Conservation (phyloP, 192 early-diverging fungal genomes). For the Rhizoclosmatium globosum region DNA sequence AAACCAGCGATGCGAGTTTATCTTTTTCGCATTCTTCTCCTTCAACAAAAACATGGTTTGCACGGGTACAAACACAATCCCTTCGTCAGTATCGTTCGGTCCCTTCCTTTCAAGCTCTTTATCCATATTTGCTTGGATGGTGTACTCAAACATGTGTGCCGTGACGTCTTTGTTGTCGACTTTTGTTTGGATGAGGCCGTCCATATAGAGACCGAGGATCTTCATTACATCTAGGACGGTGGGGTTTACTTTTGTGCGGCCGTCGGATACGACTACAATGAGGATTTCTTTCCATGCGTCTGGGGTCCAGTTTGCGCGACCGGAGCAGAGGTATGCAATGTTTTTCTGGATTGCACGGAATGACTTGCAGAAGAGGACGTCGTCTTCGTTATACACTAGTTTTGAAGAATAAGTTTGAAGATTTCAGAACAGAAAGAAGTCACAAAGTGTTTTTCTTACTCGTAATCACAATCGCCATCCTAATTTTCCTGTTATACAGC, state of each 20-base stretch:
- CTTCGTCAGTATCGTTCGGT: slow-evolving; percentile 26
- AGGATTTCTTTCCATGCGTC: slow-evolving; percentile 62
- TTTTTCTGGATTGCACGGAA: slow-evolving; percentile 88
- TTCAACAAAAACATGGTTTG: slow-evolving; percentile 90
- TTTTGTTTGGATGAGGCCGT: slow-evolving; percentile 50
- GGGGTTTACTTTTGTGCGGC: slow-evolving; percentile 77
- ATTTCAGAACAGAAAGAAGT: slow-evolving; percentile 38
- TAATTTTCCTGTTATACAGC: slow-evolving; percentile 73
- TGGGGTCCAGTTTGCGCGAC: slow-evolving; percentile 74
- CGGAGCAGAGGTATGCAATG: slow-evolving; percentile 85
- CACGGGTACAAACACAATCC: slow-evolving; percentile 43
- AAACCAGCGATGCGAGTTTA: slow-evolving; percentile 83
- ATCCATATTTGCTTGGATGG: slow-evolving; percentile 76
- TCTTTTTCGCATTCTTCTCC: slow-evolving; percentile 93
- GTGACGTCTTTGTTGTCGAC: slow-evolving; percentile 68
- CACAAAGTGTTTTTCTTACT: slow-evolving; percentile 72
- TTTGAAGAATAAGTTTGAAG: slow-evolving; percentile 45
- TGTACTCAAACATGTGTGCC: slow-evolving; percentile 92
- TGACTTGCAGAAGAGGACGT: slow-evolving; percentile 87
- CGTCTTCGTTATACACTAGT: slow-evolving; percentile 80
- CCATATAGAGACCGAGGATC: slow-evolving; percentile 83
- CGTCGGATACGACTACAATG: slow-evolving; percentile 70
- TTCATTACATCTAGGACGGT: slow-evolving; percentile 71
- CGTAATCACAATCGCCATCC: slow-evolving; percentile 91
- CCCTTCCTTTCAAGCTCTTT: slow-evolving; percentile 66